Evolutionary conservation across 352 stramenopile species (phyloP).

Genomic region (Globisporangium uncinulatum): DNA sequence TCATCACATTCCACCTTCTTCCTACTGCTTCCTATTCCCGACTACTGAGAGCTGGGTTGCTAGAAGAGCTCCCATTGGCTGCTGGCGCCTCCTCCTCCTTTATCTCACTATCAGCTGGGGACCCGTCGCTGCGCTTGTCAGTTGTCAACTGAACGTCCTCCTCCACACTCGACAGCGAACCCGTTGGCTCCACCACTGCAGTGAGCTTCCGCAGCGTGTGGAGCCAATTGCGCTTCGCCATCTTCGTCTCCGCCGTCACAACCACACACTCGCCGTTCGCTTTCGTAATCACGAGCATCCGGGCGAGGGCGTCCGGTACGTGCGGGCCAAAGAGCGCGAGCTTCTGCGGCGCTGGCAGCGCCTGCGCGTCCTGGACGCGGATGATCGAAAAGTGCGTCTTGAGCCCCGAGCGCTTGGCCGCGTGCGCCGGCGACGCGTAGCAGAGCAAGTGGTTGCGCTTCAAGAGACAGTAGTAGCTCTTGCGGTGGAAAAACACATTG

Average conservation of each 20-base stretch:
- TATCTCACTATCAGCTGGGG: too few relatives aligned
- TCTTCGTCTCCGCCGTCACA: constrained; percentile 9
- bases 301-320: constrained; percentile 35
- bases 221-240: constrained; percentile 16
- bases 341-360: constrained; percentile 55
- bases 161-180: background rate
- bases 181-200: constrained; percentile 4
- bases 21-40: too few relatives aligned
- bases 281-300: constrained; percentile 70
- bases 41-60: too few relatives aligned
- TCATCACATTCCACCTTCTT: too few relatives aligned
- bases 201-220: constrained; percentile 16
- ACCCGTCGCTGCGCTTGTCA: background rate
- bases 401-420: constrained; percentile 33
- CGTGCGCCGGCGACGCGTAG: constrained; percentile 45
- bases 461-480: constrained; percentile 65
- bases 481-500: constrained; percentile 52
- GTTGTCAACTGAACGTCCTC: background rate
- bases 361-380: constrained; percentile 51
- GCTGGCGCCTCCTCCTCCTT: too few relatives aligned
- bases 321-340: constrained; percentile 50
- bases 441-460: constrained; percentile 34
- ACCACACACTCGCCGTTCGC: constrained; percentile 50
- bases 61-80: too few relatives aligned
- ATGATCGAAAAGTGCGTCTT: constrained; percentile 50